Percentiles rank a stretch among this genome's conserved stretches.
Conservation (phyloP, 495 filamentous ascomycete genomes). For the Astrocystis sublimbata region DNA sequence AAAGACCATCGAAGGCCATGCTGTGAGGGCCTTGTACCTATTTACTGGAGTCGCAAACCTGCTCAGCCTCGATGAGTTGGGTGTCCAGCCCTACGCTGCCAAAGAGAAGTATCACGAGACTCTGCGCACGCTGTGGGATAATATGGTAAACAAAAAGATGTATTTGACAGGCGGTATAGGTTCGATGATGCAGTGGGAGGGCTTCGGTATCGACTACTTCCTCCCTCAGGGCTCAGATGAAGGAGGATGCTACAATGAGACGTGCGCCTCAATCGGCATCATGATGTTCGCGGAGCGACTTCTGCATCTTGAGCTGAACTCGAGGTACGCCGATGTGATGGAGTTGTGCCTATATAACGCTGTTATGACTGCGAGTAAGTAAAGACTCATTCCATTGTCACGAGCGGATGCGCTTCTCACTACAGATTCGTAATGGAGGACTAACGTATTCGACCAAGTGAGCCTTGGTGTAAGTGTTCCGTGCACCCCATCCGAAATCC, state of each 20-base stretch:
- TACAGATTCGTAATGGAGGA: not conserved
- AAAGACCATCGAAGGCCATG: constrained; percentile 57
- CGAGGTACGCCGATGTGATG: constrained; percentile 58
- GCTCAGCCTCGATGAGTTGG: constrained; percentile 32
- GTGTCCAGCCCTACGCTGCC: constrained; percentile 27
- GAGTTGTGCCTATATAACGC: constrained; percentile 62
- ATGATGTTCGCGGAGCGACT: constrained; percentile 61
- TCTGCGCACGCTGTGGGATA: constrained; percentile 53
- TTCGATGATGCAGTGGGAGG: constrained; percentile 61
- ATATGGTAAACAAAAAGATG: constrained; percentile 60
- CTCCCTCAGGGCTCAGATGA: constrained; percentile 58
- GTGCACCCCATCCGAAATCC: too few relatives aligned
- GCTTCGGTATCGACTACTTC: constrained; percentile 62
- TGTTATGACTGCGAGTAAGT: constrained; percentile 48
- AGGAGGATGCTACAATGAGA: constrained; percentile 63
- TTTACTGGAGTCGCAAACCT: constrained; percentile 43
- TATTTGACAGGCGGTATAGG: constrained; percentile 62
- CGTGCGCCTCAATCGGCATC: constrained; percentile 61
- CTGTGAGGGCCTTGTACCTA: constrained; percentile 62
- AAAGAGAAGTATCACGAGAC: constrained; percentile 35
- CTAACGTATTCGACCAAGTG: constrained; percentile 11
- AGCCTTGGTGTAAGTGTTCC: constrained; percentile 16
- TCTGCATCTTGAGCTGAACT: constrained; percentile 52
- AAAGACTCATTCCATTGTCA: not conserved
- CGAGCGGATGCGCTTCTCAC: too few relatives aligned